Evolutionary conservation across 2,329 filamentous ascomycete species (phyloP).

Genomic region (Anisogramma anomala): DNA sequence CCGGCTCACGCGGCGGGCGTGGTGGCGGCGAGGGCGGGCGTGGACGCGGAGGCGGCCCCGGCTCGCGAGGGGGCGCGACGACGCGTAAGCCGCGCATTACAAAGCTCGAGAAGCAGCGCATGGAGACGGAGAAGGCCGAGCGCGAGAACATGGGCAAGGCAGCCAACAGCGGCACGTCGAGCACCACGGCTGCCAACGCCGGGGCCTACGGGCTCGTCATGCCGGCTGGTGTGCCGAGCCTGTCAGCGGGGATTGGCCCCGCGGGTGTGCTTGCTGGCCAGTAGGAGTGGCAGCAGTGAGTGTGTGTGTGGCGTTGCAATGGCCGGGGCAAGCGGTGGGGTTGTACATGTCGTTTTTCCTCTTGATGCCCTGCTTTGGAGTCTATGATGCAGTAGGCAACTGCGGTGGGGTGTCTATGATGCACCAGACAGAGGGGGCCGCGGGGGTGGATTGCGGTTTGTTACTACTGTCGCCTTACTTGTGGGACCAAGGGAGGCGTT

Average conservation of each 20-base stretch:
- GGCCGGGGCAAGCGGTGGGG: neutral
- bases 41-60: slow-evolving; percentile 43
- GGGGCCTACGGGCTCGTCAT: slow-evolving; percentile 7
- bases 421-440: no score
- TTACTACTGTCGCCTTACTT: no score
- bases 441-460: no score
- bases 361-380: no score
- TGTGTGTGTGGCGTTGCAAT: no score
- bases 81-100: slow-evolving; percentile 75
- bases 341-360: no score
- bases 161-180: slow-evolving; percentile 19
- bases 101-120: slow-evolving; percentile 71
- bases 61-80: slow-evolving; percentile 63
- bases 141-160: slow-evolving; percentile 42
- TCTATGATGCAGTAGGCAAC: no score
- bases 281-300: neutral
- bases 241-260: slow-evolving; percentile 8
- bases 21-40: slow-evolving; percentile 27
- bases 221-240: slow-evolving; percentile 2
- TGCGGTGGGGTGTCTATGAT: no score
- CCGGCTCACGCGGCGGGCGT: slow-evolving; percentile 37
- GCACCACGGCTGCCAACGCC: slow-evolving; percentile 22
- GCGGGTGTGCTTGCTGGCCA: slow-evolving; percentile 9
- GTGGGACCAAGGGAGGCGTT: no score
- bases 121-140: slow-evolving; percentile 71